Conservation (phyloP, 371 early-diverging fungal genomes). For the Mucor plumbeus region DNA sequence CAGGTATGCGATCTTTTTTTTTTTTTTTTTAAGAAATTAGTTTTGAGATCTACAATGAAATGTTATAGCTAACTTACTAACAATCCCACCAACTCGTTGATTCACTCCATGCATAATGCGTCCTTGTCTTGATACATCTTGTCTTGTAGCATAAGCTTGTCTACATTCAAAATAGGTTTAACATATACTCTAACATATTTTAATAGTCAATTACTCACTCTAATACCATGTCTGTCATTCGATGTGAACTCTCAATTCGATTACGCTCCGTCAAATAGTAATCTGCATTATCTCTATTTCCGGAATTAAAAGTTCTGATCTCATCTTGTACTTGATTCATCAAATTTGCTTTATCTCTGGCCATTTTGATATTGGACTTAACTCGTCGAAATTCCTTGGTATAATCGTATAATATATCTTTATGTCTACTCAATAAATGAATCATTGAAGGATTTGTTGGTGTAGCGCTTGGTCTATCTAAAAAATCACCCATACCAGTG, state of each 20-base stretch:
- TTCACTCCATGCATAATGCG: conserved; percentile 53
- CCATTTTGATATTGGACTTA: conserved; percentile 60
- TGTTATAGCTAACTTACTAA: conserved; percentile 45
- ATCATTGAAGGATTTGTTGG: conserved; percentile 70
- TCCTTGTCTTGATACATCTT: conserved; percentile 62
- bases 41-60: conserved; percentile 19
- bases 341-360: conserved; percentile 67
- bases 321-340: conserved; percentile 65
- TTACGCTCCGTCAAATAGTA: conserved; percentile 66
- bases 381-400: conserved; percentile 70
- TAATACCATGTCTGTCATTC: conserved; percentile 70
- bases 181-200: neutral
- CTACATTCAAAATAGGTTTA: conserved; percentile 29
- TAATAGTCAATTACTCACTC: conserved; percentile 47
- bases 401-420: conserved; percentile 74
- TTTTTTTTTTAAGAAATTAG: too few relatives aligned
- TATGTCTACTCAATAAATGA: conserved; percentile 73
- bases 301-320: conserved; percentile 53
- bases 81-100: conserved; percentile 51
- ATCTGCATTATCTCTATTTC: conserved; percentile 49
- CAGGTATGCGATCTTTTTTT: conserved; percentile 51
- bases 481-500: conserved; percentile 56
- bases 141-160: conserved; percentile 68
- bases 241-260: conserved; percentile 63
- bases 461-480: conserved; percentile 56